phyloP scores from a whole-genome alignment of 257 asterid species.

The Mentha longifolia region DNA sequence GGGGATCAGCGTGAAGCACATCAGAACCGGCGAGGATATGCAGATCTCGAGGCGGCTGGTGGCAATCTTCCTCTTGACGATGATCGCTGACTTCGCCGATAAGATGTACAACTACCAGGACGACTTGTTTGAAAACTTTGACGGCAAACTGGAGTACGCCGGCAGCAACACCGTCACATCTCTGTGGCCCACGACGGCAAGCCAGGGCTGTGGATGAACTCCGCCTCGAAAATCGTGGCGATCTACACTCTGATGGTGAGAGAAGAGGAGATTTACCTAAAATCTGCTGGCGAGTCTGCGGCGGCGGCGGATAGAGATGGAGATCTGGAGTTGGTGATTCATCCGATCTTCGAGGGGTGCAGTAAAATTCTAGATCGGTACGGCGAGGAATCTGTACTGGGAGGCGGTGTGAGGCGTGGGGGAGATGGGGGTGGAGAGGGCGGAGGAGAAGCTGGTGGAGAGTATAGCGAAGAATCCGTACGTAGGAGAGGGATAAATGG shows the following conservation, averaged over 20 bases:
- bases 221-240: slow-evolving; percentile 54
- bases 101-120: slow-evolving; percentile 82
- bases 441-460: too few relatives aligned
- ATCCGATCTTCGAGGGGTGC: slow-evolving; percentile 68
- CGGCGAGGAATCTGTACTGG: slow-evolving; percentile 80
- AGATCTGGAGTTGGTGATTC: slow-evolving; percentile 68
- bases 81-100: slow-evolving; percentile 88
- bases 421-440: too few relatives aligned
- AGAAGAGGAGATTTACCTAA: slow-evolving; percentile 59
- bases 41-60: slow-evolving; percentile 65
- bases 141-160: slow-evolving; percentile 66
- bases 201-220: slow-evolving; percentile 82
- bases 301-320: slow-evolving; percentile 45
- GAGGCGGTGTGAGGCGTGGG: slow-evolving; percentile 59
- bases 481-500: slow-evolving; percentile 8
- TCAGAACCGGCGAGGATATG: slow-evolving; percentile 77
- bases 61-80: slow-evolving; percentile 72
- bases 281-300: slow-evolving; percentile 11
- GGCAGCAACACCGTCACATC: slow-evolving; percentile 51
- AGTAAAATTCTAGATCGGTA: slow-evolving; percentile 45
- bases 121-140: slow-evolving; percentile 56
- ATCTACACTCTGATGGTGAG: slow-evolving; percentile 58
- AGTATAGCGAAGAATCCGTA: too few relatives aligned
- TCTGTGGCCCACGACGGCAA: slow-evolving; percentile 85
- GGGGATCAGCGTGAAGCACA: slow-evolving; percentile 70